Conservation (phyloP, 2,329 filamentous ascomycete species). For the Lecanicillium sp. region DNA sequence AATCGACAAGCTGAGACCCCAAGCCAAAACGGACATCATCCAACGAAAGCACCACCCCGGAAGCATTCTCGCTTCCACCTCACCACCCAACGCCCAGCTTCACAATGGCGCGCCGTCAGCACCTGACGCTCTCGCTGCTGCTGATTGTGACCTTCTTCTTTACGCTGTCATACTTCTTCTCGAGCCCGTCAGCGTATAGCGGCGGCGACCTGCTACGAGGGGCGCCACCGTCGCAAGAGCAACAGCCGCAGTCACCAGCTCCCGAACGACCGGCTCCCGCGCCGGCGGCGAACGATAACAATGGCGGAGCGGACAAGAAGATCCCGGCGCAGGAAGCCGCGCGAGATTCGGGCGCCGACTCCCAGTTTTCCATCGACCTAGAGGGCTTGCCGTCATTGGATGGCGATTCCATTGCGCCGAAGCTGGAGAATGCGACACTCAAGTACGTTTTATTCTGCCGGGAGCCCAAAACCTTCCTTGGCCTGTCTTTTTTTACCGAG, state of each 20-base stretch:
- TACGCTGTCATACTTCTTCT: conserved; percentile 50
- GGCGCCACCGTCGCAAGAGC: conserved; percentile 4
- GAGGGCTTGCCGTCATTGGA: conserved; percentile 41
- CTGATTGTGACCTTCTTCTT: conserved; percentile 48
- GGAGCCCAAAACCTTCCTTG: too few species aligned
- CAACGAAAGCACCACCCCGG: too few species aligned
- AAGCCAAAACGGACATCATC: too few species aligned
- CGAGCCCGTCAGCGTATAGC: conserved; percentile 8
- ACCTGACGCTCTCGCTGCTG: conserved; percentile 45
- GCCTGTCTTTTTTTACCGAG: too few species aligned
- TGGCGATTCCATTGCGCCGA: conserved; percentile 69
- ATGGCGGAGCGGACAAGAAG: neutral
- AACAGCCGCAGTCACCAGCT: neutral
- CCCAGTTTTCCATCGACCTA: conserved; percentile 30
- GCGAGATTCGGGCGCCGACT: conserved; percentile 13
- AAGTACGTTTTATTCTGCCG: conserved; percentile 44
- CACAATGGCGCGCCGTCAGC: conserved; percentile 44
- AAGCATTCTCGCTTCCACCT: too few species aligned
- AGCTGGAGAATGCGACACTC: conserved; percentile 72
- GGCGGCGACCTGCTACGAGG: conserved; percentile 12
- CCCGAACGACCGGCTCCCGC: neutral
- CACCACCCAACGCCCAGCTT: too few species aligned
- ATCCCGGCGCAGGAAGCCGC: conserved; percentile 3
- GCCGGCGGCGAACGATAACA: neutral
- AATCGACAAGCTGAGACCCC: too few species aligned